Base-by-base conservation (phyloP, 2,329 filamentous ascomycete species). In the Phialocephala sp. region DNA sequence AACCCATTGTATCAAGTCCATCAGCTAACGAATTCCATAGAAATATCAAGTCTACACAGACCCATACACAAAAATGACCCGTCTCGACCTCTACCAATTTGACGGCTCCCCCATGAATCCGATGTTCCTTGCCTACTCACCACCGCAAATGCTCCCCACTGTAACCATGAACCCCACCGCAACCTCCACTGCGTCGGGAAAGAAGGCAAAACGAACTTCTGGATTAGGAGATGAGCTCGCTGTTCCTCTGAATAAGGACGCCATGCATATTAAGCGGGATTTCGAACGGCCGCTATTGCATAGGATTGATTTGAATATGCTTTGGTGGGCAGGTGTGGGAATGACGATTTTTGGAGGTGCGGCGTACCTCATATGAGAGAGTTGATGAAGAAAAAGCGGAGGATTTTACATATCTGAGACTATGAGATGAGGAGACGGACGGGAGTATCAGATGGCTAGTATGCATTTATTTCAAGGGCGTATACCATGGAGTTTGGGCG, bases 61-160 rank as follows among this genome's bases (percentile, higher is more conserved):
- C 74, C 77, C 80, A 20, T 91, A 89, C 76, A 84, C 88, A 76
- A 83, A 86, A 60, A 81, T 87, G 65, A 81, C 80, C 52, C 86
- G 89, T 62, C 83, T 92, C 27, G 86, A 91, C 69, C 82, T 92
- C 55, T 89, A 82, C 76, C 77, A 83, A 71, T 87, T 84, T 71
- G 87, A 91, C 74, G 89, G 89, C 65, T 78, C 86, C 0, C 88
- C 87, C 12, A 79, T 91, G 78, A 85, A 89, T 70, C 89, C 89
- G 12, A 83, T 92, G 81, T 92, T 89, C 76, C 82, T 90, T 55
- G 84, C 83, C 68, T 87, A 84, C 74, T 82, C 78, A 14, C 85
- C 88, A 5, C 89, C 89, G 0, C 79, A 88, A 73, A 92, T 92
- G 88, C 84, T 91, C 6, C 89, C 89, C 1, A 91, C 89, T 2